phyloP scores from a whole-genome alignment of 2,329 filamentous ascomycete genomes.

The Didymella exigua region DNA sequence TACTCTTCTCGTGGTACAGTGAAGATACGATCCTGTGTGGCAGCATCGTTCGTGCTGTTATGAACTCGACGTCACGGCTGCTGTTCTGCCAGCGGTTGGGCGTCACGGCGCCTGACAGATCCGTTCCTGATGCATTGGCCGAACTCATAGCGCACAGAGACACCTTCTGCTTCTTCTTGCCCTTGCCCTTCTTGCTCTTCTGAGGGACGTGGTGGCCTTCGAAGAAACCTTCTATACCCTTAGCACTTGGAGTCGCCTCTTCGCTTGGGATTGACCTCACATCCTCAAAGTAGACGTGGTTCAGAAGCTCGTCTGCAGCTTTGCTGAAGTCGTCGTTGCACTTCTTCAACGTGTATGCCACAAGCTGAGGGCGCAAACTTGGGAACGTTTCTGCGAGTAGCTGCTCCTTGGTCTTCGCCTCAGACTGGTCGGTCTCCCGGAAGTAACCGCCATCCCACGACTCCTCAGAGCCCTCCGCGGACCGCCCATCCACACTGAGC shows the following conservation, averaged over 20 bases:
- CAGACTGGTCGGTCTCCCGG: constrained; percentile 51
- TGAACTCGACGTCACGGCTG: constrained; percentile 65
- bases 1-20: constrained; percentile 63
- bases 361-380: constrained; percentile 67
- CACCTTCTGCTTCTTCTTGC: constrained; percentile 48
- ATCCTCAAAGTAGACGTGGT: constrained; percentile 76
- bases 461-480: constrained; percentile 28
- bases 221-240: constrained; percentile 83
- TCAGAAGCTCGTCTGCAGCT: constrained; percentile 81
- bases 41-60: constrained; percentile 59
- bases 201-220: constrained; percentile 57
- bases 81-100: constrained; percentile 65
- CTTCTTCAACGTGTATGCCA: constrained; percentile 71
- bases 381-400: constrained; percentile 75
- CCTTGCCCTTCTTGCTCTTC: constrained; percentile 51
- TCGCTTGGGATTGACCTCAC: constrained; percentile 58
- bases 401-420: constrained; percentile 65
- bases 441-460: constrained; percentile 38
- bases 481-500: constrained; percentile 35
- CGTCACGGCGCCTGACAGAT: constrained; percentile 19
- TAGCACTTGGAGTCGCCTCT: constrained; percentile 52
- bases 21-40: constrained; percentile 58
- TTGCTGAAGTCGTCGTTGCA: constrained; percentile 68
- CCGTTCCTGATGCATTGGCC: constrained; percentile 33
- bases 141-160: constrained; percentile 28